Conservation (phyloP, 2,329 filamentous ascomycete species). For the Fusarium camptoceras region DNA sequence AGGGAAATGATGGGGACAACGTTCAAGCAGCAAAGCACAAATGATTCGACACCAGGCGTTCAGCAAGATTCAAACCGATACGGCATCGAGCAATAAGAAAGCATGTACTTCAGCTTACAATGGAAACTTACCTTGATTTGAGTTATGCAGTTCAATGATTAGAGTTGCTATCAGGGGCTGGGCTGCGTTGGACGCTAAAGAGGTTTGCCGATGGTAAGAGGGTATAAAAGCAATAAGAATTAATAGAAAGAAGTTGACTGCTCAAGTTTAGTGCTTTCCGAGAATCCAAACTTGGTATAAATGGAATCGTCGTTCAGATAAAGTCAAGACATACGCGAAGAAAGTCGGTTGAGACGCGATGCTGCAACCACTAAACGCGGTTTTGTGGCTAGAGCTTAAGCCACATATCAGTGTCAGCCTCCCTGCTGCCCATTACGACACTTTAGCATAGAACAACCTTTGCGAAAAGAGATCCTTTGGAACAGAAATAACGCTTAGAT, state of each 20-base stretch:
- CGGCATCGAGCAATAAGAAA: neutral
- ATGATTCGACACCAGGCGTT: neutral
- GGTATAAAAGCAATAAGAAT: neutral
- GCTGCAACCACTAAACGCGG: constrained; percentile 50
- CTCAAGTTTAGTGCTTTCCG: neutral
- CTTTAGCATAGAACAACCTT: constrained; percentile 17
- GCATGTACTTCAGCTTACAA: neutral
- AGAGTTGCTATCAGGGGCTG: constrained; percentile 7
- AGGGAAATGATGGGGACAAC: neutral
- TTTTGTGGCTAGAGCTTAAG: constrained; percentile 41
- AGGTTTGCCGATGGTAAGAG: too few relatives aligned
- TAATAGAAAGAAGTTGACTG: neutral
- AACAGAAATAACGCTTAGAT: neutral
- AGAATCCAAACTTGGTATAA: neutral
- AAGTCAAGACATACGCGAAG: constrained; percentile 16
- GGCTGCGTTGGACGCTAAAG: neutral
- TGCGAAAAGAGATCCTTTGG: neutral
- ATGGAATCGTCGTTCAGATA: neutral
- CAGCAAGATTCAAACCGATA: neutral
- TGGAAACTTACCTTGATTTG: constrained; percentile 13
- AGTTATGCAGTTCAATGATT: neutral
- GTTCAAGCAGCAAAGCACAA: neutral
- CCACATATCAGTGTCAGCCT: constrained; percentile 40
- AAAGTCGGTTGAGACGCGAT: constrained; percentile 29
- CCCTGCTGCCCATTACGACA: constrained; percentile 31